Evolutionary conservation across 148 eudicot species (phyloP), one percentile per base, ranked within the genome.

Genomic region (Chenopodium formosanum): DNA sequence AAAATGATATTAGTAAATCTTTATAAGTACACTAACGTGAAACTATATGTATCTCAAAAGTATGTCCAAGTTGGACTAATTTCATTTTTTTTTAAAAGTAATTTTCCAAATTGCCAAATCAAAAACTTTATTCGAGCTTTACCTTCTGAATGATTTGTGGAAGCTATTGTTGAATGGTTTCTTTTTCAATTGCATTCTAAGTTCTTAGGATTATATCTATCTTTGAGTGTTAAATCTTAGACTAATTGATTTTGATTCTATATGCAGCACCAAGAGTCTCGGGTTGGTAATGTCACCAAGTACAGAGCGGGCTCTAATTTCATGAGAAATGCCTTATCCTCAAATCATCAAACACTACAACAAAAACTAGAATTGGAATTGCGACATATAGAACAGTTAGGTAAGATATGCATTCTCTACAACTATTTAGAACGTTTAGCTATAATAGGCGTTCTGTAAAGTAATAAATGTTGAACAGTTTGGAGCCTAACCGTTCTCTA

Each of bases 201-300:
- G 1, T 5, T 76, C 4, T 47, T 22, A 32, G 27, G 13, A 3
- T 66, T 7, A 9, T 46, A 16, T 13, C n/a, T 27, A 67, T 13
- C 12, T 53, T 64, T 20, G 65, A n/a, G 74, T 77, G 70, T 53
- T 77, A 34, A 22, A 66, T 64, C 13, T 78, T 44, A 20, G 52
- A 73, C 73, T 66, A 53, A 73, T 63, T 73, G 37, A 47, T 50
- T 53, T 70, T 2, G 60, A 44, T 37, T 77, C 70, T 58, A 68
- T 81, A 52, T 90, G 87, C 93, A 96, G 99, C 97, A 94, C 85
- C 99, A 96, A 82, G 97, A 91, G 74, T 96, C 99, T 77, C 92
- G 85, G 82, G 89, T 79, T 81, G 84, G 91, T 71, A 94, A 94
- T 82, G 94, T 97, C 58, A 94, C 88, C 87, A 94, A 97, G 84